Conservation (phyloP, 2,329 filamentous ascomycete genomes). For the Cladosporium sp. region DNA sequence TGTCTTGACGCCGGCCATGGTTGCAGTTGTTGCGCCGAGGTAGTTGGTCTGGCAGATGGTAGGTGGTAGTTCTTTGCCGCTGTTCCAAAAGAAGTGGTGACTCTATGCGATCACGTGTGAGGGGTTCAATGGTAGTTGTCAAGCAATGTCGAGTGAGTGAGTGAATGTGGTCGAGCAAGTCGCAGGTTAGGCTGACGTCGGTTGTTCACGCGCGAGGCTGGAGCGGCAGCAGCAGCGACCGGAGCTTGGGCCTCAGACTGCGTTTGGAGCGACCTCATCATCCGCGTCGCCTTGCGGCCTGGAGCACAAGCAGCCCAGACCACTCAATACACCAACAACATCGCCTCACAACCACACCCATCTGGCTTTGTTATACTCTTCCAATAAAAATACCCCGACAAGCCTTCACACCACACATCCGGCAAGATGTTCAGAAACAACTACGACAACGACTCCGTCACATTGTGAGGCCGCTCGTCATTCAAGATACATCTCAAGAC, state of each 20-base stretch:
- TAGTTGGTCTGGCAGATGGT: background rate
- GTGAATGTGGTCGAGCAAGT: background rate
- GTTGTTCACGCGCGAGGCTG: slow-evolving; percentile 23
- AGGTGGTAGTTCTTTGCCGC: background rate
- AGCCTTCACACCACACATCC: slow-evolving; percentile 20
- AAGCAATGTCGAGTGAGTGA: background rate
- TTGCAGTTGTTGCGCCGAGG: slow-evolving; percentile 23
- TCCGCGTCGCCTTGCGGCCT: slow-evolving; percentile 22
- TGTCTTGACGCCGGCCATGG: slow-evolving; percentile 91
- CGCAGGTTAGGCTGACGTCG: background rate
- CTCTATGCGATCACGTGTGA: slow-evolving; percentile 5
- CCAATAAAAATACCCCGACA: background rate
- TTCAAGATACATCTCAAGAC: background rate
- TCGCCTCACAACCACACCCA: slow-evolving; percentile 20
- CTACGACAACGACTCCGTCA: slow-evolving; percentile 99
- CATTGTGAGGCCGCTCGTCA: slow-evolving; percentile 69
- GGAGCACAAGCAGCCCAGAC: slow-evolving; percentile 4
- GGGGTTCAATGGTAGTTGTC: background rate
- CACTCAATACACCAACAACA: slow-evolving; percentile 5
- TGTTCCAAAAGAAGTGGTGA: background rate
- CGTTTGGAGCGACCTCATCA: slow-evolving; percentile 22
- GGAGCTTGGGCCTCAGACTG: slow-evolving; percentile 8
- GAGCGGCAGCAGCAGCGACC: slow-evolving; percentile 6
- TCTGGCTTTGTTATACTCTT: background rate
- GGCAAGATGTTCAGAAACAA: slow-evolving; percentile 97